Evolutionary conservation across 176 grass and related monocot genomes (phyloP), one percentile per base, ranked within the genome.

Genomic region (Tuctoria greenei): DNA sequence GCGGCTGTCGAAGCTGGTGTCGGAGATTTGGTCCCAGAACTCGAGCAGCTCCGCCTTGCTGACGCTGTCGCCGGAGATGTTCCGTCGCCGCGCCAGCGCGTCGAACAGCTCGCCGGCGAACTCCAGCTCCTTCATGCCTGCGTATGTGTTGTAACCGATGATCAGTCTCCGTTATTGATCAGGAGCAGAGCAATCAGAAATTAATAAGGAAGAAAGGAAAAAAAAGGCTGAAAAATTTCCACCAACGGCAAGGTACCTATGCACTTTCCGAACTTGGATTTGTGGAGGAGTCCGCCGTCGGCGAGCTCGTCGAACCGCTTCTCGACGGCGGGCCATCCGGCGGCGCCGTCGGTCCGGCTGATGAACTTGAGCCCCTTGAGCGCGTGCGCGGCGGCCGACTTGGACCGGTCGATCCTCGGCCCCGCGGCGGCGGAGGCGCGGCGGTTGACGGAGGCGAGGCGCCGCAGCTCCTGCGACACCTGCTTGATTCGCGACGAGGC

Each of bases 281-380:
- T 77, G 25, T 77, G 76, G 67, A 99, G 91, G 36, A 82, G 77
- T 3, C 87, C 95, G 18, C 89, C 76, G 62, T 79, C 52, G 20
- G 91, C 71, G 60, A 99, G 77, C 1, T 88, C 71, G 81, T 95
- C 80, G 82, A 99, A 99, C 9, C 89, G 84, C 58, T 64, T 79
- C 40, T 95, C 91, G 40, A 95, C 86, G 52, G 91, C 87, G 5
- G 74, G 8, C 95, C 95, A 93, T 0, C 85, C 85, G 1, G 77
- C 17, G 38, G 36, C 28, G 8, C 95, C 91, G 27, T 99, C 87
- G 39, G 91, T 38, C 27, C 72, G 72, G 83, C 79, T 82, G 79
- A 99, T 99, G 87, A 99, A 99, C 82, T 92, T 95, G 72, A 99
- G 87, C 34, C 95, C 88, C 88, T 97, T 99, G 73, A 99, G 95